phyloP scores from a whole-genome alignment of 2,329 filamentous ascomycete species.

The Penicillium fuscoglaucum region DNA sequence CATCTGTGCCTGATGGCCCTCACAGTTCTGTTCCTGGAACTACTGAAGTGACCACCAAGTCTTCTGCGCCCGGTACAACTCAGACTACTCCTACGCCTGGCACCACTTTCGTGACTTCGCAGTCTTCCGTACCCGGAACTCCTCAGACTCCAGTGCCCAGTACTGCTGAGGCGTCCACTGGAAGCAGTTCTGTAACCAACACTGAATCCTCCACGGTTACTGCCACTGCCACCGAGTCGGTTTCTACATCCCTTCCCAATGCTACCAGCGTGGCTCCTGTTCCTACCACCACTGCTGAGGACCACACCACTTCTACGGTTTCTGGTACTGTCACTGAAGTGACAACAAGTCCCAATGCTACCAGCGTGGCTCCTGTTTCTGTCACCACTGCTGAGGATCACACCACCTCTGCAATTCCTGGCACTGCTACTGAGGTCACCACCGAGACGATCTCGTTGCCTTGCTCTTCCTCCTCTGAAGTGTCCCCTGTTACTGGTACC shows the following conservation, averaged over 20 bases:
- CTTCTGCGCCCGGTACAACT: not conserved
- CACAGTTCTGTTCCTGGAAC: not conserved
- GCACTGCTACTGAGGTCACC: no score
- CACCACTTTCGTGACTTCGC: not conserved
- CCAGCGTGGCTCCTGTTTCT: not conserved
- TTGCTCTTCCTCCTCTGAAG: no score
- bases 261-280: constrained; percentile 2
- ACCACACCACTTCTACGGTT: not conserved
- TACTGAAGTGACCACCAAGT: not conserved
- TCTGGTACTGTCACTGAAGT: not conserved
- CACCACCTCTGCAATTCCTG: no score
- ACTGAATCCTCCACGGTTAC: not conserved
- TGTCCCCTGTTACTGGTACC: no score
- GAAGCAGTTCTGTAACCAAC: not conserved
- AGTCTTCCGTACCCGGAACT: not conserved
- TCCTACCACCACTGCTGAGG: not conserved
- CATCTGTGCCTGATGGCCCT: not conserved
- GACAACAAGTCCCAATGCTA: not conserved
- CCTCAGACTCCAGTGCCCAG: not conserved
- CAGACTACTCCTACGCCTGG: not conserved
- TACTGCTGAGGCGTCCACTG: not conserved
- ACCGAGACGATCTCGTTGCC: not conserved
- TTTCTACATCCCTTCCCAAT: not conserved
- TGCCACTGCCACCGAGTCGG: constrained; percentile 1
- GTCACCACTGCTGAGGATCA: no score